phyloP scores from a whole-genome alignment of 1,284 basidiomycete genomes.

The Ustilago bromivora region DNA sequence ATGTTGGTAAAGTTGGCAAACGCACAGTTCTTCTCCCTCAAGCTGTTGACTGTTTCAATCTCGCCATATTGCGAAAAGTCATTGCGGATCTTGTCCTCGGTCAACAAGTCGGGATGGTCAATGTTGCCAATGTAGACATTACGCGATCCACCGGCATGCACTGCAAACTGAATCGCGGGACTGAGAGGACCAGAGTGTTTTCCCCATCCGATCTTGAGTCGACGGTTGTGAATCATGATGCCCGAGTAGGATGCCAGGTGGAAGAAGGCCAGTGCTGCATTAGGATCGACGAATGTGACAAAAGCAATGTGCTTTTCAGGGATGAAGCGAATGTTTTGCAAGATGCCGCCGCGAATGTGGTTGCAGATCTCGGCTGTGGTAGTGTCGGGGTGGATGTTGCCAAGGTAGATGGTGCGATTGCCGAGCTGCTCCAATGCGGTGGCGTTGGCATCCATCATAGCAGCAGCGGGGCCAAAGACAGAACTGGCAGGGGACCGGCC shows the following conservation, averaged over 20 bases:
- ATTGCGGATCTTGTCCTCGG: constrained; percentile 63
- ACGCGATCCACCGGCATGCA: constrained; percentile 67
- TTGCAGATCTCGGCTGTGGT: constrained; percentile 69
- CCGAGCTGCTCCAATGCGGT: constrained; percentile 63
- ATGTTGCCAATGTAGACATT: constrained; percentile 70
- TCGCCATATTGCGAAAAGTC: constrained; percentile 68
- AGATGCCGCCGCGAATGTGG: constrained; percentile 68
- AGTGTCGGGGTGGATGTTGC: constrained; percentile 68
- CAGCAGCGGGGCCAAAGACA: constrained; percentile 53
- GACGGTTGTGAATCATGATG: constrained; percentile 67
- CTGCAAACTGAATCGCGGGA: constrained; percentile 67
- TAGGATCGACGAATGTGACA: constrained; percentile 67
- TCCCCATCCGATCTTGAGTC: constrained; percentile 69
- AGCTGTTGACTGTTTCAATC: constrained; percentile 67
- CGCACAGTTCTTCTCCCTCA: constrained; percentile 68
- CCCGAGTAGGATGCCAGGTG: constrained; percentile 66
- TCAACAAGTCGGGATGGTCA: constrained; percentile 61
- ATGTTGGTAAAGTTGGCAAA: constrained; percentile 70
- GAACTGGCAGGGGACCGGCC: constrained; percentile 48
- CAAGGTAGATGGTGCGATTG: constrained; percentile 68
- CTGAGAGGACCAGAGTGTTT: constrained; percentile 67
- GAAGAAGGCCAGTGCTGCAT: constrained; percentile 67
- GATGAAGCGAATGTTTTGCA: constrained; percentile 67
- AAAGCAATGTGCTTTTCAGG: constrained; percentile 69
- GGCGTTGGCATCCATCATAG: constrained; percentile 51